Evolutionary conservation across 148 eudicot genomes (phyloP), one percentile per base, ranked within the genome.

Genomic region (Fagopyrum homotropicum): DNA sequence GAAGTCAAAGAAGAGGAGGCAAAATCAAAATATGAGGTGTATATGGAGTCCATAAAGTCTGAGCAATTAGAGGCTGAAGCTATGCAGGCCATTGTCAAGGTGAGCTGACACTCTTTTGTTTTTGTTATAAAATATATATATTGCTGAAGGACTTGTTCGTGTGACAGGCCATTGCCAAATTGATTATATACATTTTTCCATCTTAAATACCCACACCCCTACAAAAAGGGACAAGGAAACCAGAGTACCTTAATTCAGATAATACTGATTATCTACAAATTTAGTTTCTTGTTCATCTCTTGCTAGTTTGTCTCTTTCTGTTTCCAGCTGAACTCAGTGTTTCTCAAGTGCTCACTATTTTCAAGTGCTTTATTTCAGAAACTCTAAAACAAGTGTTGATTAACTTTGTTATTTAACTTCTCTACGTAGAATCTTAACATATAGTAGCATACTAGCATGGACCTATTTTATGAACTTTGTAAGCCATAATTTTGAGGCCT

Each of bases 51-150:
- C 72, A 71, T 80, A 75, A 87, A 85, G 82, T 79, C 86, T 72
- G 83, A 82, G 64, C 63, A 78, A 8, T 61, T 83, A 79, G 97
- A 88, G 83, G 85, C 77, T 81, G 83, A 83, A 75, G 92, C 87
- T 74, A 46, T 85, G 46, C 84, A 89, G 60, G 74, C 85, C 75
- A 82, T 85, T 68, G 73, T 73, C 46, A 84, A 85, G 97, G 94
- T 89, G 35, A 55, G 46, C 76, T 59, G 40, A 66, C 47, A 66
- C 71, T 57, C 29, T 44, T 60, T 75, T 17, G n/a, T 47, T 75
- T 60, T 1, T 40, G 46, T 15, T 45, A 14, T 3, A 4, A 49
- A 10, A 40, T 14, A 66, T 15, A 29, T 61, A 61, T 61, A 9
- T 54, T 54, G 59, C 4, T 54, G 40, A 54, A 54, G 59, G 59